Evolutionary conservation across 371 early-diverging fungal species (phyloP), one percentile per base, ranked within the genome.

Genomic region (Choanephora cucurbitarum): DNA sequence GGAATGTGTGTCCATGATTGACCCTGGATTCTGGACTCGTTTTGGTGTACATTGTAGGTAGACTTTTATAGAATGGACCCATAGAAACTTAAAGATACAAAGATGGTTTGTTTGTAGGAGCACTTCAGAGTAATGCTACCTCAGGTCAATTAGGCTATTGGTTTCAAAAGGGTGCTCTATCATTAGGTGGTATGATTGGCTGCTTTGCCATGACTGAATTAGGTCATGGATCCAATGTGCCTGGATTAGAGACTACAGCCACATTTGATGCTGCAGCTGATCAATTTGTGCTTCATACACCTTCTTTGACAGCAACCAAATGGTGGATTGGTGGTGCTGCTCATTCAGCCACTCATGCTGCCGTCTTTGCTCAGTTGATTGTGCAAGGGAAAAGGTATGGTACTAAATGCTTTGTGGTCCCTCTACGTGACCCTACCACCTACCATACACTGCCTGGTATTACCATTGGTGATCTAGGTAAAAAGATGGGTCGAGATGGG

Each of bases 261-360:
- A 96, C 95, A 8, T 92, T 88, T 69, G 91, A 92, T 66, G 86
- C 85, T 56, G 83, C 82, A 18, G 67, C 91, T 5, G 92, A 94
- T 62, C 90, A 93, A 70, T 96, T 91, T 57, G 72, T 92, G 52
- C 88, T 96, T 55, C 93, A 96, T 67, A 92, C 96, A 10, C 96
- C 96, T 10, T 83, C 89, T 10, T 59, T 95, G 34, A 93, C 95
- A 9, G 88, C 96, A 23, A 92, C 95, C 55, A 96, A 66, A 79
- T 96, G 95, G 96, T 97, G 97, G 97, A 93, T 96, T 64, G 97
- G 97, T 57, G 96, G 96, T 55, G 90, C 91, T 8, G 91, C 81
- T 14, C 89, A 91, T 61, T 83, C 88, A 18, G 93, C 94, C 44
- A 91, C 93, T 8, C 93, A 93, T 64, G 75, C 87, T 43, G 72